Base-by-base conservation (phyloP, 257 asterid species). In the Oldenlandia corymbosa region DNA sequence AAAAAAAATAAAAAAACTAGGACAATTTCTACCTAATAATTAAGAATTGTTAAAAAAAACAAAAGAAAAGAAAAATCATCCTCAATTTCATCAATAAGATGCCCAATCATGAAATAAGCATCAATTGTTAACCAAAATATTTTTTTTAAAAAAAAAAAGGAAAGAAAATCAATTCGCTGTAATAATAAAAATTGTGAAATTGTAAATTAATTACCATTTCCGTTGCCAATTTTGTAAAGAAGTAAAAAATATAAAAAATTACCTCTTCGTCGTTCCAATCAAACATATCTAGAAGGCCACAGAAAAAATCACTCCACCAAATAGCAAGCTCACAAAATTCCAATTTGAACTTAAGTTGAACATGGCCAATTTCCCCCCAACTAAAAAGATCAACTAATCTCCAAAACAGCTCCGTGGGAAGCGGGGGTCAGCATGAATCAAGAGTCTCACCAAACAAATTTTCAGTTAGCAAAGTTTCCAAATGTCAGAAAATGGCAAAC, bases 241-340 rank as follows among this genome's bases (percentile, higher is more conserved):
- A 52, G 13, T 0, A 61, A 32, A 31, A n/a, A 20, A 10, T 31
- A 42, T 23, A 26, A 21, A 11, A 61, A 14, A 56, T 65, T 39
- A 86, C 96, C 96, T 84, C 96, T 75, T 87, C 88, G 86, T 89
- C 97, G 94, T 87, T 80, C 97, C 94, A 89, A 89, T 87, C 86
- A 87, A 89, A 87, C 97, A 89, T 89, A 73, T 88, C 88, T 84
- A 78, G 65, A 60, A 75, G 64, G 66, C 62, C 71, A n/a, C 66
- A 51, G 43, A 65, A 60, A 53, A 65, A 48, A 59, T 18, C 56
- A 61, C 73, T 60, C 26, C 51, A 68, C 74, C 77, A 65, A 73
- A 73, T 18, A 71, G 56, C 61, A 73, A 66, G 36, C 75, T 58
- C 72, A 68, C 66, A 53, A 58, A 60, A 49, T 53, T 68, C 62